Conservation (phyloP, 331 rosid genomes). For the Quercus lobata region DNA sequence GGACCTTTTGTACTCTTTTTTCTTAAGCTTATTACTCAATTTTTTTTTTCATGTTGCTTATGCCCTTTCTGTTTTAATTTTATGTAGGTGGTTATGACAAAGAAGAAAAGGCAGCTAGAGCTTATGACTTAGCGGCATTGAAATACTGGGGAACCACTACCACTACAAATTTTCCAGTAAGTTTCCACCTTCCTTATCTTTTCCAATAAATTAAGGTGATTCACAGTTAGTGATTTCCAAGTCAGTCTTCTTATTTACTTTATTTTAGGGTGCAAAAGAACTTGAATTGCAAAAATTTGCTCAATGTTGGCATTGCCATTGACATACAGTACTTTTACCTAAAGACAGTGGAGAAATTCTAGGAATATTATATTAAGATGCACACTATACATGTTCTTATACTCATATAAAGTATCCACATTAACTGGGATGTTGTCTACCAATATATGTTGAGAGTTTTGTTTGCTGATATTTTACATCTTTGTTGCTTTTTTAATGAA, state of each 20-base stretch:
- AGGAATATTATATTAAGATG: background rate
- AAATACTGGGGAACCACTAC: slow-evolving; percentile 96
- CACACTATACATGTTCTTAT: background rate
- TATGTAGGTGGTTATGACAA: slow-evolving; percentile 85
- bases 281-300: slow-evolving; percentile 11
- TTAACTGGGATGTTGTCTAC: slow-evolving; percentile 33
- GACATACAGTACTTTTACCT: background rate
- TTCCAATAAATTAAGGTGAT: background rate
- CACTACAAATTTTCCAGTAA: slow-evolving; percentile 89
- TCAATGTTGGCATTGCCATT: slow-evolving; percentile 10
- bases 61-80: background rate
- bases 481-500: background rate
- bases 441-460: background rate
- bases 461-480: background rate
- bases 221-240: slow-evolving; percentile 3
- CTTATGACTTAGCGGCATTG: slow-evolving; percentile 90
- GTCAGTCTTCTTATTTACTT: background rate
- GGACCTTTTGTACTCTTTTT: background rate
- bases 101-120: slow-evolving; percentile 95
- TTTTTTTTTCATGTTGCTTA: background rate
- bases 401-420: slow-evolving; percentile 23
- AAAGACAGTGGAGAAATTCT: background rate
- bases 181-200: slow-evolving; percentile 1
- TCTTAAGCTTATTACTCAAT: background rate
- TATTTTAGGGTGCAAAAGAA: slow-evolving; percentile 3